Base-by-base conservation (phyloP, 192 early-diverging fungal genomes). In the Coemansia sp. region DNA sequence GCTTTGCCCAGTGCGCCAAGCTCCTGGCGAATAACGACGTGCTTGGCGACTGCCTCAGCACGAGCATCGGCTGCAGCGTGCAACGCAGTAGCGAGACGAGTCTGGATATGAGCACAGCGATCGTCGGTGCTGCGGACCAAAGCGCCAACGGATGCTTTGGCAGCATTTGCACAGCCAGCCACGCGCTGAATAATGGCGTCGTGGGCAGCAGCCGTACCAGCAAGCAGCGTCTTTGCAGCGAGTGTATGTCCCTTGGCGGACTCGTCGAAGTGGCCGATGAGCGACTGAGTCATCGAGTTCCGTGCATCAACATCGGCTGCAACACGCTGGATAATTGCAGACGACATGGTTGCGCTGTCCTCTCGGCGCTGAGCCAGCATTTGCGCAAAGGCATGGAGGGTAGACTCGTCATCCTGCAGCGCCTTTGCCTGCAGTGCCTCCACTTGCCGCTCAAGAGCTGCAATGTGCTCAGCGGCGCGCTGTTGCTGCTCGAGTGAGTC, bases 371-470 rank as follows among this genome's bases (percentile, higher is more conserved):
- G 69, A 2, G 31, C 39, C 1, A 74, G 60, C 37, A 59, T 73
- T 9, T 41, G 31, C 25, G 39, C 51, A 6, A 74, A 68, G 4
- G 22, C 62, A 56, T 65, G 56, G 25, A 66, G 60, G 19, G 75
- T 43, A 42, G 69, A 56, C 19, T 62, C 75, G 4, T 27, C 12
- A 9, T 71, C 66, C 32, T n/a, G 24, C n/a, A 39, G 12, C 27
- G 37, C 60, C n/a, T 61, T 20, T 15, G 51, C 51, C 1, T 32
- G 29, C 22, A 83, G 27, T 14, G 49, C 36, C 19, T 70, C 74
- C 20, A 85, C 63, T 17, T 76, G 68, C 12, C 20, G 20, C 40
- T 60, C 60, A 42, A 87, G 65, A 12, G 31, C 25, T 7, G 7
- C 25, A 1, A 68, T 57, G 6, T 73, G 54, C 19, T 60, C 45